Evolutionary conservation across 2,329 filamentous ascomycete genomes (phyloP), one percentile per base, ranked within the genome.

Genomic region (Nigrospora sphaerica): DNA sequence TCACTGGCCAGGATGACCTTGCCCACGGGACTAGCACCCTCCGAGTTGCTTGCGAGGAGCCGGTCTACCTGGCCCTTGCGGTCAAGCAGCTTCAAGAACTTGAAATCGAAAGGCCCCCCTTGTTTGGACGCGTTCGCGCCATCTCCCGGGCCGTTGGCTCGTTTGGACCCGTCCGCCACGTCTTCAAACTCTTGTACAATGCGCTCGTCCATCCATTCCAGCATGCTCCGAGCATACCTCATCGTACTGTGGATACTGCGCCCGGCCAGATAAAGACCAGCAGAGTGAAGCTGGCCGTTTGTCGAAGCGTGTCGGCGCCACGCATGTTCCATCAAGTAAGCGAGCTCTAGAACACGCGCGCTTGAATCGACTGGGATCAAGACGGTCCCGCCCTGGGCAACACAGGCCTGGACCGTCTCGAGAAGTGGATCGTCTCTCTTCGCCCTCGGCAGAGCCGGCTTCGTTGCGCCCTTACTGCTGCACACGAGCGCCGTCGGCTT

Each of bases 131-230:
- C 61, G 55, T 74, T 81, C 13, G 71, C 68, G 23, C 68, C 70
- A 12, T 71, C 64, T 0, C 69, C 66, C 12, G 72, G 71, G 9
- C 71, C 66, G 49, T 69, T 73, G 4, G 68, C 61, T 51, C 74
- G 70, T 48, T 65, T 68, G 9, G 63, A 59, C 3, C 67, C 71
- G 52, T 80, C 78, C 2, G 75, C 78, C 41, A 83, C 74, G 13
- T 85, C 82, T 62, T 95, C 91, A 51, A 95, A 95, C 57, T 97
- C 92, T 46, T 90, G 83, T 37, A 95, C 86, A 49, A 98, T 95
- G 48, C 83, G 85, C 59, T 96, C 91, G 61, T 97, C 91, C 91
- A 98, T 97, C 93, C 93, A 98, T 62, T 98, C 93, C 32, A 98
- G 73, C 88, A 98, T 95, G 63, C 92, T 96, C 54, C 91, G 80